These are phyloP conservation scores for Usnea hakonensis DNA, from an alignment of 495 filamentous ascomycete species.

Conservation along the genomic window DNA sequence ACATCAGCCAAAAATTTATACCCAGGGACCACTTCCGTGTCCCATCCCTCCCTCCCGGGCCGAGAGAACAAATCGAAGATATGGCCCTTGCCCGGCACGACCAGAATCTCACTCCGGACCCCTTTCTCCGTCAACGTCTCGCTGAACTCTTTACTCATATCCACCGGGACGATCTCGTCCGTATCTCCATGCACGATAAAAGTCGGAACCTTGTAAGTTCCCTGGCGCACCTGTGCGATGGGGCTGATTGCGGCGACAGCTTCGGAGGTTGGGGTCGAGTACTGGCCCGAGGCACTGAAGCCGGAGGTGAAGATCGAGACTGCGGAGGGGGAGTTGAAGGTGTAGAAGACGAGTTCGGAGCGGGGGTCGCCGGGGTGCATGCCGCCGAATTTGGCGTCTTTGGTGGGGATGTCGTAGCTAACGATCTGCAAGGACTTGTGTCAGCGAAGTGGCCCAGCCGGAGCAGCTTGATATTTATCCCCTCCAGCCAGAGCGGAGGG, in stretches of 20 bases:
- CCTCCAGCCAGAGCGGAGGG: no score
- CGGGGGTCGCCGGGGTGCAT: slow-evolving; percentile 26
- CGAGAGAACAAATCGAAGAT: slow-evolving; percentile 3
- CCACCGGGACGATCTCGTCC: slow-evolving; percentile 34
- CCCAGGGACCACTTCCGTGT: neutral
- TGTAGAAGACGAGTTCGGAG: slow-evolving; percentile 28
- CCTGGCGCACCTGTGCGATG: slow-evolving; percentile 27
- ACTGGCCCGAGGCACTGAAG: slow-evolving; percentile 10
- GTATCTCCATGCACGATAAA: slow-evolving; percentile 38
- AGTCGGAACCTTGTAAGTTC: slow-evolving; percentile 34
- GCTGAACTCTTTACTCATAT: neutral
- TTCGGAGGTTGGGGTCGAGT: slow-evolving; percentile 13
- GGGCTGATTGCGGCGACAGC: slow-evolving; percentile 26
- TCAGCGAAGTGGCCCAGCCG: neutral
- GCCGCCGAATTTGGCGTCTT: slow-evolving; percentile 7
- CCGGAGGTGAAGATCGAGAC: slow-evolving; percentile 30
- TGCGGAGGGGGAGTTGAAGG: slow-evolving; percentile 28
- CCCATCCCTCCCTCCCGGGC: slow-evolving; percentile 2
- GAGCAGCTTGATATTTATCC: no score
- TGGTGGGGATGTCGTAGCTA: slow-evolving; percentile 4
- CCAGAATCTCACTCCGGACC: neutral
- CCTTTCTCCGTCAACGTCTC: neutral
- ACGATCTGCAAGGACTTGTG: neutral
- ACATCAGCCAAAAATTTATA: slow-evolving; percentile 3
- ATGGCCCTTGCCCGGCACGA: slow-evolving; percentile 2